These are phyloP conservation scores for Eucalyptus marginata DNA, from an alignment of 345 rosid genomes.

Conservation along the genomic window DNA sequence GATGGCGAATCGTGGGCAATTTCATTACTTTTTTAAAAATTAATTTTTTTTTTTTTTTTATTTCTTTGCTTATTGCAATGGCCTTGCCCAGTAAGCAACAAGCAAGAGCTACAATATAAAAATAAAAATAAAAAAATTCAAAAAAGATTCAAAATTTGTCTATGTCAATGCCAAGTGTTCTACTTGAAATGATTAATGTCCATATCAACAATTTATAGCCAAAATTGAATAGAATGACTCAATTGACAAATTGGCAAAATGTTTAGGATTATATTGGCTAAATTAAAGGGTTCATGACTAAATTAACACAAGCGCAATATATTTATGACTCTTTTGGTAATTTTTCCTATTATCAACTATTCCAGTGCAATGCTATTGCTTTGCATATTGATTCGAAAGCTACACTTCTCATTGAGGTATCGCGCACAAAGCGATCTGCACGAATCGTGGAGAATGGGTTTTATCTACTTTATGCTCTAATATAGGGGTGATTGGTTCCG, in stretches of 20 bases:
- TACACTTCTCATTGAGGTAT: not conserved
- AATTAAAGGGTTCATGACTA: not conserved
- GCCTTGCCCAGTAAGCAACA: not conserved
- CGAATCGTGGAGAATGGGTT: not conserved
- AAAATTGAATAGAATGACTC: not conserved
- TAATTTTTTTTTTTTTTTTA: fast-evolving
- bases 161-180: fast-evolving
- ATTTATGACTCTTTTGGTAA: not conserved
- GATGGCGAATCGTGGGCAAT: fast-evolving
- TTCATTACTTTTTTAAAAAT: too few species aligned
- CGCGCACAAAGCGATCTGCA: fast-evolving
- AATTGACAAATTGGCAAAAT: too few species aligned
- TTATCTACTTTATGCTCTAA: not conserved
- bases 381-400: too few species aligned
- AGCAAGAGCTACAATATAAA: not conserved
- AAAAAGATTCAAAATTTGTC: fast-evolving
- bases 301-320: fast-evolving
- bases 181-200: too few species aligned
- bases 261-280: not conserved
- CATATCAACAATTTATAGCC: not conserved
- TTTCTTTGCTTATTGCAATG: not conserved
- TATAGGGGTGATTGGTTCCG: too few species aligned
- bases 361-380: not conserved
- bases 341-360: not conserved
- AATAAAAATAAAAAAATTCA: fast-evolving